phyloP scores from a whole-genome alignment of 805 yeast genomes.

The Metschnikowia orientalis region DNA sequence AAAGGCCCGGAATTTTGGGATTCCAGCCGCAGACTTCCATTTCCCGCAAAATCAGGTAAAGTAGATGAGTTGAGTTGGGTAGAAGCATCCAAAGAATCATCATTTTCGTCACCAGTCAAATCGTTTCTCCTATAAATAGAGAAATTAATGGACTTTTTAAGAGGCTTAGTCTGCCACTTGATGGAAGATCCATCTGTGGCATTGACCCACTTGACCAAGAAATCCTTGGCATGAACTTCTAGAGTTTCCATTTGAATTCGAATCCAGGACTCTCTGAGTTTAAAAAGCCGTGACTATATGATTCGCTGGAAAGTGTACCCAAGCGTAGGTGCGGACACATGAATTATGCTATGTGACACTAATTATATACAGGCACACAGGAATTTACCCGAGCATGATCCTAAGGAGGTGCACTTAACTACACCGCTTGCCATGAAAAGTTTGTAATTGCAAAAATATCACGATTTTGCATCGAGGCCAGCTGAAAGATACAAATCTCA shows the following conservation, averaged over 20 bases:
- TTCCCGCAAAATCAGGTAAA: neutral
- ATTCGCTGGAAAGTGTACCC: too few species aligned
- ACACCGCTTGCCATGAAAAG: too few species aligned
- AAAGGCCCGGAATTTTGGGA: neutral
- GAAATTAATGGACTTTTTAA: constrained; percentile 42
- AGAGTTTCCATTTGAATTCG: constrained; percentile 92
- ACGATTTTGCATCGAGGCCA: too few species aligned
- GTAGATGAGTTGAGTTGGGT: neutral
- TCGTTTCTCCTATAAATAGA: constrained; percentile 36
- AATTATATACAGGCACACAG: too few species aligned
- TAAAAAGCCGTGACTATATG: too few species aligned
- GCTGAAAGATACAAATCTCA: too few species aligned
- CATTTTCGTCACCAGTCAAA: neutral
- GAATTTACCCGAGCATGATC: too few species aligned
- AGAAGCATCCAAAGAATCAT: neutral
- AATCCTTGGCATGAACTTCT: constrained; percentile 85
- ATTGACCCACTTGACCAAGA: constrained; percentile 86
- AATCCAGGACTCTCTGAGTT: too few species aligned
- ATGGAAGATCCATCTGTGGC: constrained; percentile 64
- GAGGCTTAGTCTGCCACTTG: constrained; percentile 79
- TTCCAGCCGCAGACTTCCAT: neutral
- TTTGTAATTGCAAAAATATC: too few species aligned
- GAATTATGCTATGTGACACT: too few species aligned
- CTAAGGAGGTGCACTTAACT: too few species aligned
- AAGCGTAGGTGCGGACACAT: too few species aligned